phyloP scores from a whole-genome alignment of 768 basidiomycete genomes.

The Termitomyces sp. region DNA sequence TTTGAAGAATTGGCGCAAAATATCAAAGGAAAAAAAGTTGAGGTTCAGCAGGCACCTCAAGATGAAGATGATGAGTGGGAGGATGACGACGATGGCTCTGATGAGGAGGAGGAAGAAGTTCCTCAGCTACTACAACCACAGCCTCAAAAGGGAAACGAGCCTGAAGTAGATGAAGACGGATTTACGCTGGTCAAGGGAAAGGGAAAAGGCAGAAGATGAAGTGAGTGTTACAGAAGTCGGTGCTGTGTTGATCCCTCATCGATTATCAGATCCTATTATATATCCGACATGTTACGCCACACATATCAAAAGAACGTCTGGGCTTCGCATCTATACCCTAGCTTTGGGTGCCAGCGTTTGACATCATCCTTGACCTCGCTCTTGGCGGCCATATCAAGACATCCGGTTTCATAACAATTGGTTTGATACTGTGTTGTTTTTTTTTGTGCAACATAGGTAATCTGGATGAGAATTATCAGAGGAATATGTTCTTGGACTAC shows the following conservation, averaged over 20 bases:
- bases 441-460: background rate
- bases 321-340: background rate
- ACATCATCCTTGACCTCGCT: background rate
- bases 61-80: conserved; percentile 34
- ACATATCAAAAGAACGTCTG: background rate
- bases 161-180: conserved; percentile 88
- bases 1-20: conserved; percentile 65
- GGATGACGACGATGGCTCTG: conserved; percentile 36
- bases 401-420: background rate
- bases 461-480: too few relatives aligned
- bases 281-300: background rate
- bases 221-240: background rate
- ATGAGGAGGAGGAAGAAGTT: conserved; percentile 45
- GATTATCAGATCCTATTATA: background rate
- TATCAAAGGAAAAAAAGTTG: conserved; percentile 52
- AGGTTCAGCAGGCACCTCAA: conserved; percentile 40
- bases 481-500: too few relatives aligned
- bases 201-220: conserved; percentile 40
- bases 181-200: conserved; percentile 77
- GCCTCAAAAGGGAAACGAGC: conserved; percentile 39
- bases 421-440: background rate
- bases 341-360: background rate
- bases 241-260: background rate
- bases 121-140: conserved; percentile 51
- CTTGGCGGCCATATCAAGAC: too few relatives aligned